Evolutionary conservation across 2,329 filamentous ascomycete species (phyloP), one percentile per base, ranked within the genome.

Genomic region (Cercospora canescens): DNA sequence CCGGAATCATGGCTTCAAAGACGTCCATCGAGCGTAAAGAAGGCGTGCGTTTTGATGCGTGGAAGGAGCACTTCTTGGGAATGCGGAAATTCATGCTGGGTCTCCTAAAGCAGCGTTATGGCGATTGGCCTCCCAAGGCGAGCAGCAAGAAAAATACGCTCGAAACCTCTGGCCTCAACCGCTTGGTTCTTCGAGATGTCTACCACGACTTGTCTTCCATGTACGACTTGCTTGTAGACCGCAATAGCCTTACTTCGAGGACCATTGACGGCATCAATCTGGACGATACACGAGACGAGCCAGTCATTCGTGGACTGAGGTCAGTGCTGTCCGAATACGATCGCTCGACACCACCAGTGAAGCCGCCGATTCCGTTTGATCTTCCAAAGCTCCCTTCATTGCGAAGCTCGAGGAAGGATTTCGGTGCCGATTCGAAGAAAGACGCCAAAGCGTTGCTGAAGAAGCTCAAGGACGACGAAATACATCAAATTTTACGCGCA

Each of bases 291-390:
- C 79, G 81, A 12, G 82, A 85, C 24, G 87, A 90, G 67, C 86
- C 90, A 26, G 84, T 87, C 11, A 83, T 88, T 28, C 85, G 89
- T 41, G 92, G 91, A 1, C 82, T 98, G 54, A 88, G 94, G 62
- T 89, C 89, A 68, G 86, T 97, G 12, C 84, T 97, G 69, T 89
- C 87, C 71, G 94, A 98, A 79, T 97, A 93, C 74, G 95, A 99
- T 76, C 88, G 91, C 66, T 94, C 91, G 8, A 92, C 90, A 14
- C 93, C 94, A 1, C 95, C 95, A 0, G 93, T 98, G 0, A 87
- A 94, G 66, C 95, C 95, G 0, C 93, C 94, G 0, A 88, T 98
- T 63, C 94, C 95, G 0, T 98, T 94, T 74, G 94, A 98, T 76
- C 83, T 92, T 4, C 94, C 95, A 2, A 86, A 89, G 70, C 79